phyloP scores from a whole-genome alignment of 352 stramenopile species.

The Phytophthora sansomeana region DNA sequence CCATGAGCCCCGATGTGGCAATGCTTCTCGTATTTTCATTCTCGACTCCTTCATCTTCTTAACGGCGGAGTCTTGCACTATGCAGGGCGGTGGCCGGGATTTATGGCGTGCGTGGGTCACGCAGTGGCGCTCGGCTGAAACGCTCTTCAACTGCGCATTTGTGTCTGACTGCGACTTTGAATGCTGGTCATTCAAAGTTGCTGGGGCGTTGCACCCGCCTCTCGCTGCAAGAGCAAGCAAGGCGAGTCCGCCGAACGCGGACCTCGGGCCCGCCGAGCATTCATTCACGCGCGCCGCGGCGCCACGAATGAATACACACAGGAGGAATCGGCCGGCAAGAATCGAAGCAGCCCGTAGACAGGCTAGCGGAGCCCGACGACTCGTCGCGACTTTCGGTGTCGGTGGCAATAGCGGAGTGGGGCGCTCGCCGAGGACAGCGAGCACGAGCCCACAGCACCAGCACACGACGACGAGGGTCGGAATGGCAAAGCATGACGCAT shows the following conservation, averaged over 20 bases:
- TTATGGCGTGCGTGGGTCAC: too few relatives aligned
- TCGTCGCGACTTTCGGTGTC: neutral
- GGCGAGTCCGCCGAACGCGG: too few relatives aligned
- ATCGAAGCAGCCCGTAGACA: neutral
- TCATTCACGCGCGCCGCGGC: neutral
- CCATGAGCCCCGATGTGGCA: too few relatives aligned
- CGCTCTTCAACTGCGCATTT: neutral
- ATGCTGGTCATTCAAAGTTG: neutral
- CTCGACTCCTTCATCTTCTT: too few relatives aligned
- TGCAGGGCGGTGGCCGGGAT: too few relatives aligned
- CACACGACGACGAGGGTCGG: neutral
- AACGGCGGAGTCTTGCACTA: too few relatives aligned
- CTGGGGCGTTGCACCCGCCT: too few relatives aligned
- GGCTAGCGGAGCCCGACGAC: neutral
- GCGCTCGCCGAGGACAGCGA: neutral
- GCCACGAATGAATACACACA: neutral
- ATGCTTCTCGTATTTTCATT: too few relatives aligned
- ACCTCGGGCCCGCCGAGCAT: neutral
- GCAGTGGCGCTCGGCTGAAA: neutral
- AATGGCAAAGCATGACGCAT: neutral
- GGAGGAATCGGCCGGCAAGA: neutral
- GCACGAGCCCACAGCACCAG: neutral
- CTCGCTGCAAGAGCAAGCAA: too few relatives aligned
- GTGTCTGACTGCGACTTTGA: neutral
- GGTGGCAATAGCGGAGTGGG: too few relatives aligned